phyloP scores from a whole-genome alignment of 331 rosid species.

The Spiraea crenata region DNA sequence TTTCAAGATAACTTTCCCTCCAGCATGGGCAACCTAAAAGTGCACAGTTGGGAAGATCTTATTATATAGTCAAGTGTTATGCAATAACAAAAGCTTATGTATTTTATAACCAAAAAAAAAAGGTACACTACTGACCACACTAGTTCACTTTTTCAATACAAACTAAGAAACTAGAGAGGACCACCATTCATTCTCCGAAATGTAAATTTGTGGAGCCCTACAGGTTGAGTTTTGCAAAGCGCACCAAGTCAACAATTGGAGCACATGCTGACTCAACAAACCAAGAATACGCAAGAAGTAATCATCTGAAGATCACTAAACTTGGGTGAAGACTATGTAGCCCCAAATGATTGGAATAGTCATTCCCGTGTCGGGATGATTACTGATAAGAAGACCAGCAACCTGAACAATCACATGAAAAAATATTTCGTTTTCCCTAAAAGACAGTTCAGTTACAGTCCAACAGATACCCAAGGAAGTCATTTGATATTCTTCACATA shows the following conservation, averaged over 20 bases:
- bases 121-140: neutral
- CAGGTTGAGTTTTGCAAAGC: neutral
- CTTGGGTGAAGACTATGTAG: neutral
- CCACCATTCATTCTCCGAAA: neutral
- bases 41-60: neutral
- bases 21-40: conserved; percentile 59
- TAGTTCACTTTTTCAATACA: neutral
- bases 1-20: conserved; percentile 51
- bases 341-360: neutral
- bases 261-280: neutral
- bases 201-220: neutral
- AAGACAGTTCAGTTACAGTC: neutral
- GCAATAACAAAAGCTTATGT: conserved; percentile 6
- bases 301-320: neutral
- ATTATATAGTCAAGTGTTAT: neutral
- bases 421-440: neutral
- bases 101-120: neutral
- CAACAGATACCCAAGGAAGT: neutral
- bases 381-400: neutral
- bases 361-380: neutral
- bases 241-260: neutral
- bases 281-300: neutral
- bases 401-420: neutral
- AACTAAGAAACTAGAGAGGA: neutral
- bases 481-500: conserved; percentile 12